Percentiles rank a stretch among this genome's conserved stretches.
These are phyloP conservation scores for Saccharum spontaneum DNA, from an alignment of 176 grass and related monocot species.

Conservation along the genomic window DNA sequence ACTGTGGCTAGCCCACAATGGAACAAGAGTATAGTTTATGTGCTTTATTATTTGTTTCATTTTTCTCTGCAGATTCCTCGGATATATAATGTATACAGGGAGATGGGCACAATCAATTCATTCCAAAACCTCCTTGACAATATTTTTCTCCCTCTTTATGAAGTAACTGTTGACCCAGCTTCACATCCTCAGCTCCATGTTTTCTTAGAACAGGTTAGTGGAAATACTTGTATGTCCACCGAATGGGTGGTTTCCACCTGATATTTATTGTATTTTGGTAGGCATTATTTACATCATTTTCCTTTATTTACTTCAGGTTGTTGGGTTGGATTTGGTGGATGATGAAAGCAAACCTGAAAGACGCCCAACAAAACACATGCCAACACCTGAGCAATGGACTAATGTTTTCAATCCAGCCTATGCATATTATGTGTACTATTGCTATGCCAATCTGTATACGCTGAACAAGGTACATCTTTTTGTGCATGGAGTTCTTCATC, in stretches of 20 bases:
- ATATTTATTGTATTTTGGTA: neutral
- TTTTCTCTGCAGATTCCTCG: constrained; percentile 74
- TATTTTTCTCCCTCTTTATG: constrained; percentile 94
- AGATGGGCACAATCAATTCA: constrained; percentile 93
- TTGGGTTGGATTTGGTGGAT: constrained; percentile 97
- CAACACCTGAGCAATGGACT: constrained; percentile 83
- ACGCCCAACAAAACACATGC: constrained; percentile 93
- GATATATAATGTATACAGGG: constrained; percentile 95
- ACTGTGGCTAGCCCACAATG: neutral
- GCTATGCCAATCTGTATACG: constrained; percentile 87
- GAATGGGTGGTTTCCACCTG: neutral
- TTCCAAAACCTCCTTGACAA: constrained; percentile 97
- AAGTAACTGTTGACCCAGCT: constrained; percentile 84
- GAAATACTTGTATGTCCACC: constrained; percentile 10
- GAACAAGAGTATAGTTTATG: neutral
- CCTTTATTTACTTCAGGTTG: constrained; percentile 51
- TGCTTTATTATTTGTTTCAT: constrained; percentile 1
- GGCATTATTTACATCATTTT: neutral
- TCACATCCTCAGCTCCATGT: constrained; percentile 92
- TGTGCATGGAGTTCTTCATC: neutral
- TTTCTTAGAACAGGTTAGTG: constrained; percentile 89
- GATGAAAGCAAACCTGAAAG: constrained; percentile 99
- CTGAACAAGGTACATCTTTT: constrained; percentile 72
- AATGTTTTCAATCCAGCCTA: constrained; percentile 95
- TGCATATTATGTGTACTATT: constrained; percentile 96